A percentile compares a stretch with the other conserved stretches of the same genome.
Evolutionary conservation across 106 monocot genomes (phyloP).

Genomic region (Dendrobium huoshanense): DNA sequence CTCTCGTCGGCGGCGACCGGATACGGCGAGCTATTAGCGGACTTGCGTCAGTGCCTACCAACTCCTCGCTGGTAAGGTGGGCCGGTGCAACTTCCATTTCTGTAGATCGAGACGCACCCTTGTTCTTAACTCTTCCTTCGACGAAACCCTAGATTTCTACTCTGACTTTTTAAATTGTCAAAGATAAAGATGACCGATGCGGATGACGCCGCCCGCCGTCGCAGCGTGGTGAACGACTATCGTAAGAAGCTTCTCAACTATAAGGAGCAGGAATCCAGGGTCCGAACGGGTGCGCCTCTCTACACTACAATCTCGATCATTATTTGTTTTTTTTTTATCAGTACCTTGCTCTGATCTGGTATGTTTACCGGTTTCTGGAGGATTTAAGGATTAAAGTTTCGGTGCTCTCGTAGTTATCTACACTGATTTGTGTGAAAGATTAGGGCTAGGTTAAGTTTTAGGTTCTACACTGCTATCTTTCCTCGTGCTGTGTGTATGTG

Average conservation of each 20-base stretch:
- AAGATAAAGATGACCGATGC: conserved; percentile 3
- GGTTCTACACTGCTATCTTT: too few relatives aligned
- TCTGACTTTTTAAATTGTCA: not conserved
- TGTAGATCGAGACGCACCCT: too few relatives aligned
- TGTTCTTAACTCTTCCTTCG: not conserved
- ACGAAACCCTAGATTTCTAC: not conserved
- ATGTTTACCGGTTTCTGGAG: not conserved
- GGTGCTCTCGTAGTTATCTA: not conserved
- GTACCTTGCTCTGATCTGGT: not conserved
- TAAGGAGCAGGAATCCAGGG: conserved; percentile 21
- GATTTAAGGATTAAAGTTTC: not conserved
- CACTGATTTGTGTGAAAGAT: too few relatives aligned
- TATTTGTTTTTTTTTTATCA: not conserved
- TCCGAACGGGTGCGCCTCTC: conserved; percentile 10
- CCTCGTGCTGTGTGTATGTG: too few relatives aligned
- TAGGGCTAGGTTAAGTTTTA: too few relatives aligned
- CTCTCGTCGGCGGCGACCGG: too few relatives aligned
- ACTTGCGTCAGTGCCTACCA: too few relatives aligned
- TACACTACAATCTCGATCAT: not conserved
- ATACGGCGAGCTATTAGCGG: too few relatives aligned
- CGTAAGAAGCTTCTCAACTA: conserved; percentile 21
- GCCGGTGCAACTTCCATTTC: too few relatives aligned
- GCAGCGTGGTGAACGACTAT: conserved; percentile 12
- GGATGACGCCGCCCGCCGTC: conserved; percentile 14
- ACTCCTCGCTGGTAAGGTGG: too few relatives aligned